These are phyloP conservation scores for Rhizopogon vinicolor DNA, from an alignment of 768 basidiomycete genomes.

Conservation along the genomic window DNA sequence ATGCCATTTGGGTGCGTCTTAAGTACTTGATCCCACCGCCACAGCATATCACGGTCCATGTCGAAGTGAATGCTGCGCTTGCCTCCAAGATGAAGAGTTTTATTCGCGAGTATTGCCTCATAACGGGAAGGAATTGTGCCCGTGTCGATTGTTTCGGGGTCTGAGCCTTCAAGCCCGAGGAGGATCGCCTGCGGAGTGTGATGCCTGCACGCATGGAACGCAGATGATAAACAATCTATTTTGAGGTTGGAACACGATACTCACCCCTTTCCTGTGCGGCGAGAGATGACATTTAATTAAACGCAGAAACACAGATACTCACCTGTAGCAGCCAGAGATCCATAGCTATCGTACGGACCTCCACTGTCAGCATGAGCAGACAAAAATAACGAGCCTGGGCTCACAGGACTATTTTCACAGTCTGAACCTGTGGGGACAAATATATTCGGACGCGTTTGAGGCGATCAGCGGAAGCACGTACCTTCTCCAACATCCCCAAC, in stretches of 20 bases:
- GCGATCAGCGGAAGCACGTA: constrained; percentile 17
- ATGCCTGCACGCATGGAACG: constrained; percentile 43
- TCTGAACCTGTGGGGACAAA: constrained; percentile 49
- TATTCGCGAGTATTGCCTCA: constrained; percentile 57
- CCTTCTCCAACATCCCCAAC: constrained; percentile 65
- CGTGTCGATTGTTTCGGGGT: constrained; percentile 91
- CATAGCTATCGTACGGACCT: constrained; percentile 52
- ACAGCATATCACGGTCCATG: constrained; percentile 89
- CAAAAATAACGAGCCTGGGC: constrained; percentile 14
- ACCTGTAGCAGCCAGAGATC: constrained; percentile 92
- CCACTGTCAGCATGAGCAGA: constrained; percentile 3
- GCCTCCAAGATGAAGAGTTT: constrained; percentile 67
- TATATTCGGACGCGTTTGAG: neutral
- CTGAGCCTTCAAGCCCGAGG: constrained; percentile 81
- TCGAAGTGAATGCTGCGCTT: constrained; percentile 77
- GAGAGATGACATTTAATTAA: constrained; percentile 4
- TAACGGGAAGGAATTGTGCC: constrained; percentile 80
- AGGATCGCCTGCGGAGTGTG: constrained; percentile 87
- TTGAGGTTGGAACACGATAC: constrained; percentile 12
- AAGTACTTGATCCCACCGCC: constrained; percentile 87
- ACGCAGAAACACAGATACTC: constrained; percentile 9
- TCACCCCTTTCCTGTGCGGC: constrained; percentile 67
- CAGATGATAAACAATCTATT: neutral
- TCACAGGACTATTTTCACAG: constrained; percentile 82
- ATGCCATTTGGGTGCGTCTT: constrained; percentile 92